phyloP scores from a whole-genome alignment of 2,329 filamentous ascomycete species.

The Claviceps sp. region DNA sequence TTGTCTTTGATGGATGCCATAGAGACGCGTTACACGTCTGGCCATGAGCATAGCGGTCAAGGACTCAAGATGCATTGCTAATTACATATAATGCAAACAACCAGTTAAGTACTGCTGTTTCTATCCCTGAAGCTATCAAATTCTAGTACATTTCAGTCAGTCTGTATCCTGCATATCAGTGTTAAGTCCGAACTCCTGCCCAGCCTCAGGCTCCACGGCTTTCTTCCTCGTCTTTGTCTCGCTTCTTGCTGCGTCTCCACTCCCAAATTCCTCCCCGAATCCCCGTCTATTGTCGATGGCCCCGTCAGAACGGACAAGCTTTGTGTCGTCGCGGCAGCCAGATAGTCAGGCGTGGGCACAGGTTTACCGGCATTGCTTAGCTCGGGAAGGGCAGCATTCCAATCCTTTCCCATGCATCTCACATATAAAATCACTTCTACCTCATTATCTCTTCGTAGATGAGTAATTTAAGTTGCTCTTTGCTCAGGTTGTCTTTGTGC shows the following conservation, averaged over 20 bases:
- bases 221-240: neutral
- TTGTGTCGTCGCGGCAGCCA: neutral
- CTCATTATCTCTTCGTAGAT: constrained; percentile 96
- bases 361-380: neutral
- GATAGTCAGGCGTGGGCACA: neutral
- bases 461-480: constrained; percentile 93
- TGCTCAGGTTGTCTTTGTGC: constrained; percentile 97
- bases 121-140: neutral
- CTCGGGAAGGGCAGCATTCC: neutral
- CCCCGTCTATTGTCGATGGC: neutral
- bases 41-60: no score
- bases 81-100: neutral
- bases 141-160: neutral
- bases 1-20: neutral
- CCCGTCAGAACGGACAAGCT: neutral
- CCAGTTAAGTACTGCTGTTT: neutral
- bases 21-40: neutral
- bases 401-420: neutral
- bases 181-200: neutral
- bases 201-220: neutral
- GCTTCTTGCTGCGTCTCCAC: neutral
- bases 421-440: constrained; percentile 16
- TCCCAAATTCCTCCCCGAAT: neutral
- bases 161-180: constrained; percentile 1
- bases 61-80: neutral